Evolutionary conservation across 176 grass and related monocot genomes (phyloP).

Genomic region (Paspalum vaginatum): DNA sequence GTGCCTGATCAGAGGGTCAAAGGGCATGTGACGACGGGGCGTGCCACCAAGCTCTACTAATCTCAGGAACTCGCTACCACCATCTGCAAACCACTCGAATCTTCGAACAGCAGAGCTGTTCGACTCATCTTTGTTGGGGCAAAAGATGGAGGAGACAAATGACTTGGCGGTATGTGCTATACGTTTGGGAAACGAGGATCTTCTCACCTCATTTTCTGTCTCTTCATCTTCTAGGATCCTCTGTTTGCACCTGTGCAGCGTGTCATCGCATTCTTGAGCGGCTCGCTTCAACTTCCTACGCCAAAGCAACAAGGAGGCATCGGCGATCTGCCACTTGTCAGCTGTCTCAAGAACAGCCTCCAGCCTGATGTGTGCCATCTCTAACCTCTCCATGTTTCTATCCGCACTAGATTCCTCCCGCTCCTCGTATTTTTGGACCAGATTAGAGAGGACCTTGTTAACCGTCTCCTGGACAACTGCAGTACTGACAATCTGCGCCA

Average conservation of each 20-base stretch:
- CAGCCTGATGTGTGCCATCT: conserved; percentile 27
- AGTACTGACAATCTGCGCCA: conserved; percentile 2
- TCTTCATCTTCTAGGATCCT: neutral
- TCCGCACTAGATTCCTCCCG: neutral
- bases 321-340: neutral
- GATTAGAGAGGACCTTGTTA: neutral
- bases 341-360: conserved; percentile 24
- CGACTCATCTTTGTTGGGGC: neutral
- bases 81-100: conserved; percentile 21
- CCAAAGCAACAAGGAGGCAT: neutral
- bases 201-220: neutral
- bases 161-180: neutral
- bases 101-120: neutral
- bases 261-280: neutral
- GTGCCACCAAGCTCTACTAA: neutral
- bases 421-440: neutral
- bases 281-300: neutral
- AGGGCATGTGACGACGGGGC: neutral
- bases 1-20: neutral
- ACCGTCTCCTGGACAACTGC: neutral
- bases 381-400: conserved; percentile 11
- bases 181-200: neutral
- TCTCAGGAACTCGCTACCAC: conserved; percentile 19
- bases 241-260: neutral
- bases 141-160: neutral